Evolutionary conservation across 2,329 filamentous ascomycete species (phyloP).

Genomic region (Alternaria angustiovoidea): DNA sequence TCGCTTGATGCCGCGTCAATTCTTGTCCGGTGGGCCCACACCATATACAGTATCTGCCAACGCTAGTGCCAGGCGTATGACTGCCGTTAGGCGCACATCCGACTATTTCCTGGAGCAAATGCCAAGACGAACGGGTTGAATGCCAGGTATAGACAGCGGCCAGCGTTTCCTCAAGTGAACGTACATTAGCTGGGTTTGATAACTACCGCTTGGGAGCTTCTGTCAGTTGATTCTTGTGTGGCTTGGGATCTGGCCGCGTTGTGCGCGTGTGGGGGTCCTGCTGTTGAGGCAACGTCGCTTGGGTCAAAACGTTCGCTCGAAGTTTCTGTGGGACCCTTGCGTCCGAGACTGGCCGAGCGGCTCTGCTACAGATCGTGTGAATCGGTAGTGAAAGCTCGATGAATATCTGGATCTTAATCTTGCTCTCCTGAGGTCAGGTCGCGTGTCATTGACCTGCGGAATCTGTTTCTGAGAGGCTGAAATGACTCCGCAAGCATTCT

Average conservation of each 20-base stretch:
- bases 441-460: conserved; percentile 5
- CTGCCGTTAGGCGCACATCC: conserved; percentile 6
- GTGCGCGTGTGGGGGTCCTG: conserved; percentile 7
- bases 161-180: background rate
- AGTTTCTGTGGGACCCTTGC: conserved; percentile 25
- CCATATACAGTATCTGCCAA: conserved; percentile 9
- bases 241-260: background rate
- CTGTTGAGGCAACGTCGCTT: conserved; percentile 13
- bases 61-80: conserved; percentile 15
- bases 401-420: background rate
- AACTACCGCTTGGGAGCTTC: background rate
- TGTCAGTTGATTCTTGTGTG: background rate
- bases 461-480: conserved; percentile 3
- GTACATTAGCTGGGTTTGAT: background rate
- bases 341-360: conserved; percentile 24
- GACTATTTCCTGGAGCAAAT: conserved; percentile 1
- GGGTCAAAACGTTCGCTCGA: conserved; percentile 20
- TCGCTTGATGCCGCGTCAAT: conserved; percentile 13
- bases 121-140: background rate
- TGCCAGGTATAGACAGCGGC: background rate
- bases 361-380: conserved; percentile 11
- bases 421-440: background rate
- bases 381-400: conserved; percentile 9
- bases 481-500: background rate
- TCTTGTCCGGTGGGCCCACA: conserved; percentile 18